phyloP scores from a whole-genome alignment of 2,329 filamentous ascomycete genomes.

The Penicillium sp. region DNA sequence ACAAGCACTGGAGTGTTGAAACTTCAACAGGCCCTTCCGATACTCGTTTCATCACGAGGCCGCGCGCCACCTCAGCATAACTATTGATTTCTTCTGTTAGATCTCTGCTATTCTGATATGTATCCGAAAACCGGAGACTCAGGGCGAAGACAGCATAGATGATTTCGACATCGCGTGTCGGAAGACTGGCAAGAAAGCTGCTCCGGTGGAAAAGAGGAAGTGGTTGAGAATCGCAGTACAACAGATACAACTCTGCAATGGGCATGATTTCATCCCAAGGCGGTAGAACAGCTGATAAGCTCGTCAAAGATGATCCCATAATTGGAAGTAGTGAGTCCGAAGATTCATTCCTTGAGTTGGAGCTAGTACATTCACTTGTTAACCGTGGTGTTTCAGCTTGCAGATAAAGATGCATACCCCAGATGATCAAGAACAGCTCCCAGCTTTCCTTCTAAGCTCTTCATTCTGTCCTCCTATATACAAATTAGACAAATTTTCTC shows the following conservation, averaged over 20 bases:
- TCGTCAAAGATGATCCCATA: slow-evolving; percentile 15
- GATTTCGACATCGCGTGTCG: slow-evolving; percentile 42
- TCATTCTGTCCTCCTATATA: slow-evolving; percentile 38
- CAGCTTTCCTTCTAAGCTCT: slow-evolving; percentile 39
- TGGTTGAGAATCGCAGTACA: slow-evolving; percentile 57
- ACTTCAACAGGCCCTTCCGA: slow-evolving; percentile 46
- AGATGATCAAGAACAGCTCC: slow-evolving; percentile 41
- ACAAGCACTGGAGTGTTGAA: slow-evolving; percentile 49
- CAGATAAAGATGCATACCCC: slow-evolving; percentile 30
- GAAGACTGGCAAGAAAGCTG: slow-evolving; percentile 46
- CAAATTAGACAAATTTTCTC: not conserved
- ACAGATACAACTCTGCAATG: slow-evolving; percentile 50
- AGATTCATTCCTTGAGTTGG: slow-evolving; percentile 19
- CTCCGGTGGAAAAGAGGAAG: slow-evolving; percentile 52
- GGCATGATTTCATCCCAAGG: slow-evolving; percentile 44
- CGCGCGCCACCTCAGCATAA: slow-evolving; percentile 44
- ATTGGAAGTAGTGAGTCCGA: slow-evolving; percentile 14
- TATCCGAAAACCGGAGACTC: slow-evolving; percentile 47
- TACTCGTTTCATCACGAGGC: slow-evolving; percentile 44
- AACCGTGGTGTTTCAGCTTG: slow-evolving; percentile 2
- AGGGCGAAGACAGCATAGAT: slow-evolving; percentile 47
- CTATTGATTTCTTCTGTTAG: slow-evolving; percentile 34
- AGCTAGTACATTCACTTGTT: slow-evolving; percentile 8
- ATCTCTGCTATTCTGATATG: slow-evolving; percentile 26
- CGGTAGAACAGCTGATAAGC: slow-evolving; percentile 36